A percentile compares a stretch with the other conserved stretches of the same genome.
These are phyloP conservation scores for Wickerhamiella infanticola DNA, from an alignment of 1,139 yeast species.

Conservation along the genomic window DNA sequence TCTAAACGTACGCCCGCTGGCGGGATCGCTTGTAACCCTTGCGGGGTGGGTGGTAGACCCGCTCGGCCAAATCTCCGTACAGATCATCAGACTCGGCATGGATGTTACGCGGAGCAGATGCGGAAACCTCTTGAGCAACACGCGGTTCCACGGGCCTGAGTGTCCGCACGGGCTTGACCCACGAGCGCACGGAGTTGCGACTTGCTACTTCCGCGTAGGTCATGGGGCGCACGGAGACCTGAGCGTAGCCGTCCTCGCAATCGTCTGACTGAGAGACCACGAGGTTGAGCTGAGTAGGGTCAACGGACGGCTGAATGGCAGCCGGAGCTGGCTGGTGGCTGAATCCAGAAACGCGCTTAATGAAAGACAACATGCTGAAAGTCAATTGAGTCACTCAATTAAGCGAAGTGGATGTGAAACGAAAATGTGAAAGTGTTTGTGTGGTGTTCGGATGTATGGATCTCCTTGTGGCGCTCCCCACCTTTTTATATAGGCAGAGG, in stretches of 20 bases:
- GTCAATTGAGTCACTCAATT: neutral
- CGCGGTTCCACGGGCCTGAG: neutral
- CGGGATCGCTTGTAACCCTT: neutral
- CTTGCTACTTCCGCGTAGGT: slow-evolving; percentile 33
- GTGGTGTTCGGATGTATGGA: neutral
- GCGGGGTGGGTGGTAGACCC: neutral
- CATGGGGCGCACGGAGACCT: slow-evolving; percentile 30
- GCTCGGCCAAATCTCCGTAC: neutral
- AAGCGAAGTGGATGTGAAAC: neutral
- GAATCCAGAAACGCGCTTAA: slow-evolving; percentile 4
- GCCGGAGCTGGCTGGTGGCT: neutral
- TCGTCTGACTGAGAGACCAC: slow-evolving; percentile 13
- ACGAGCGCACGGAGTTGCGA: neutral
- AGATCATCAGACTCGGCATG: neutral
- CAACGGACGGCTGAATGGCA: slow-evolving; percentile 1
- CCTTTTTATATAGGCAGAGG: too few relatives aligned
- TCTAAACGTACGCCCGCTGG: neutral
- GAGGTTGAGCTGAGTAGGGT: neutral
- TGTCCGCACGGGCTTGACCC: neutral
- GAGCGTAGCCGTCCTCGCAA: slow-evolving; percentile 29
- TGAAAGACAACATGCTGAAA: slow-evolving; percentile 2
- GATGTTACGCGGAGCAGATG: neutral
- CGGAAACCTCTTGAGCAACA: neutral
- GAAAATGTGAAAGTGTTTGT: neutral
- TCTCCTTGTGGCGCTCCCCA: too few relatives aligned